Conservation (phyloP, 2,329 filamentous ascomycete genomes). For the Calonectria fujianensis region DNA sequence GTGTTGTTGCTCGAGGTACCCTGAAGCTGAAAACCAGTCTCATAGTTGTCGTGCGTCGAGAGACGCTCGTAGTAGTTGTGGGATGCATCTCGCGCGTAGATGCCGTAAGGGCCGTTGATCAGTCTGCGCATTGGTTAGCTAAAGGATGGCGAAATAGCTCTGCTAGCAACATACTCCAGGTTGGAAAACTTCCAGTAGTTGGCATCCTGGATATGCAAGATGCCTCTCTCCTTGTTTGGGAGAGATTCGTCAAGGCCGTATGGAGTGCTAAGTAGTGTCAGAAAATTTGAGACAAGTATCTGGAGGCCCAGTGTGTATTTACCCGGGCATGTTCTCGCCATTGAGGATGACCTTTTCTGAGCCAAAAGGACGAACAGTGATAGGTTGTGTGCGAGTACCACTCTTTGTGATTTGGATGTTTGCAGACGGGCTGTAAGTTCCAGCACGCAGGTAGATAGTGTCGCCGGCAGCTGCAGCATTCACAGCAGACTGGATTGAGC, state of each 20-base stretch:
- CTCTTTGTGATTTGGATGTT: slow-evolving; percentile 69
- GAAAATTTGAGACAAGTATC: background rate
- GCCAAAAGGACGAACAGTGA: slow-evolving; percentile 65
- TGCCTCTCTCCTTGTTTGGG: slow-evolving; percentile 64
- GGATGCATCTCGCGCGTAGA: slow-evolving; percentile 60
- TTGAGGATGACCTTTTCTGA: slow-evolving; percentile 67
- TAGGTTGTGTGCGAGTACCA: slow-evolving; percentile 63
- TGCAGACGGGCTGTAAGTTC: slow-evolving; percentile 66
- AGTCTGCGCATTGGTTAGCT: slow-evolving; percentile 42
- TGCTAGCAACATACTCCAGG: slow-evolving; percentile 53
- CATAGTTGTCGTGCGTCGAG: slow-evolving; percentile 62
- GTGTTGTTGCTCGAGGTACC: slow-evolving; percentile 60
- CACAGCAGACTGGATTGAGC: slow-evolving; percentile 68
- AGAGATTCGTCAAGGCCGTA: slow-evolving; percentile 63
- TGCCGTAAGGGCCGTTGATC: slow-evolving; percentile 62
- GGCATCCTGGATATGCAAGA: slow-evolving; percentile 66
- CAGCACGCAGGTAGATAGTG: slow-evolving; percentile 66
- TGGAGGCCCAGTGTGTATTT: background rate
- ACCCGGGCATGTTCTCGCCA: slow-evolving; percentile 61
- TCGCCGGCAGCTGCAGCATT: slow-evolving; percentile 67
- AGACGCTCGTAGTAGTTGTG: slow-evolving; percentile 62
- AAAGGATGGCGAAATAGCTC: rapidly evolving
- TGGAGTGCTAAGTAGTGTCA: slow-evolving; percentile 61
- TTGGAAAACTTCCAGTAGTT: slow-evolving; percentile 68
- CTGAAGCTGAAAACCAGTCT: slow-evolving; percentile 62